Base-by-base conservation (phyloP, 2,329 filamentous ascomycete species). In the Hansfordia pulvinata region DNA sequence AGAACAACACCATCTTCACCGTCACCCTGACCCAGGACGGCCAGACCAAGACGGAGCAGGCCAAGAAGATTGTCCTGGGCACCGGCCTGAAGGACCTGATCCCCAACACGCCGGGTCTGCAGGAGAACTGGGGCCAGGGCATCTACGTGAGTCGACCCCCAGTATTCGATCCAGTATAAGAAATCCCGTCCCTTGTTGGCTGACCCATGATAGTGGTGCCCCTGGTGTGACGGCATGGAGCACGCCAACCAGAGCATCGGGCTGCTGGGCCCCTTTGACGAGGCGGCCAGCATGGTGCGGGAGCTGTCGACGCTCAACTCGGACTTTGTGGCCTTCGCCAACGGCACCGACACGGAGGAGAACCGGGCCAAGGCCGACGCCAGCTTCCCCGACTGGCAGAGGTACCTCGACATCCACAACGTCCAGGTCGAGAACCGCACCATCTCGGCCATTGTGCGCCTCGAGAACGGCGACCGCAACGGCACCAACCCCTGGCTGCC, bases 171-270 rank as follows among this genome's bases (percentile, higher is more conserved):
- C n/a, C n/a, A n/a, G n/a, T n/a, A n/a, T n/a, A n/a, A n/a, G n/a
- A n/a, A n/a, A n/a, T n/a, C n/a, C n/a, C n/a, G n/a, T n/a, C n/a
- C n/a, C n/a, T n/a, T n/a, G n/a, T n/a, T n/a, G n/a, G n/a, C n/a
- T n/a, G n/a, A n/a, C n/a, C n/a, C n/a, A n/a, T n/a, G n/a, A n/a
- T n/a, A n/a, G n/a, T 75, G 69, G 67, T 76, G 70, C 29, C 68
- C 69, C 0, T 76, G 70, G 70, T 76, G 70, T 34, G 70, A 76
- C 39, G 70, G 70, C 9, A 56, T 64, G 35, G 70, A 76, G 46
- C 68, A 75, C 41, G 62, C 60, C 0, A 66, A 73, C 39, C 68
- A 74, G 33, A 31, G 57, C 1, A 53, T 76, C 2, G 69, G 69
- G 2, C 52, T 76, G 18, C 42, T 76, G 0, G 60, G 54, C 2